Evolutionary conservation across 2,329 filamentous ascomycete genomes (phyloP), one percentile per base, ranked within the genome.

Genomic region (Rachicladosporium sp.): DNA sequence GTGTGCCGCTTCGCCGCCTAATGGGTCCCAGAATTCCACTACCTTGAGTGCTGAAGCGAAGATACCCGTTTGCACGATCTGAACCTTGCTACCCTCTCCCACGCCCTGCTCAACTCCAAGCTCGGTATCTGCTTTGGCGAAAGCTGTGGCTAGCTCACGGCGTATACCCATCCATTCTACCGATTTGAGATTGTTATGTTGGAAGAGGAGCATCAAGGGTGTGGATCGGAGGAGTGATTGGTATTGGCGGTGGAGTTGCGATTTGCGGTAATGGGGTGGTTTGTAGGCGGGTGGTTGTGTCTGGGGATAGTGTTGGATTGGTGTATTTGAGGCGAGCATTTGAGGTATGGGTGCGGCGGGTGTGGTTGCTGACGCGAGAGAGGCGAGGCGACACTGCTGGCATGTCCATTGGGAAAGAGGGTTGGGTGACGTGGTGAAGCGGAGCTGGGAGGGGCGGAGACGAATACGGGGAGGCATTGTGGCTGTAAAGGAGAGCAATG

Each of bases 211-310:
- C 50, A 93, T 80, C 45, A 95, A 64, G 31, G 88, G 87, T 8
- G 84, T 81, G 13, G 86, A 86, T 43, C 84, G 84, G 43, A 95
- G 76, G 45, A 94, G 69, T 35, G 88, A 91, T 37, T 88, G 85
- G 65, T 95, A 95, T 52, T 82, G 78, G 42, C 88, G 78, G 49
- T 82, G 75, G 12, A 96, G 72, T 64, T 98, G 91, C 10, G 87
- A 81, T 66, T 96, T 94, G 59, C 89, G 82, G 54, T 81, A 81
- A 58, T 93, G 82, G 35, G 88, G 76, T 12, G 80, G 82, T 58
- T 89, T 84, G 59, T 93, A 82, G 40, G 84, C 93, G 3, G 85
- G 86, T 2, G 88, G 89, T 62, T 95, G 87, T 1, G 78, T 81
- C 0, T 78, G 57, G 38, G 74, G 70, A 50, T 68, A 72, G 52